Conservation (phyloP, 2,329 filamentous ascomycete genomes). For the Waltergamsia citrina region DNA sequence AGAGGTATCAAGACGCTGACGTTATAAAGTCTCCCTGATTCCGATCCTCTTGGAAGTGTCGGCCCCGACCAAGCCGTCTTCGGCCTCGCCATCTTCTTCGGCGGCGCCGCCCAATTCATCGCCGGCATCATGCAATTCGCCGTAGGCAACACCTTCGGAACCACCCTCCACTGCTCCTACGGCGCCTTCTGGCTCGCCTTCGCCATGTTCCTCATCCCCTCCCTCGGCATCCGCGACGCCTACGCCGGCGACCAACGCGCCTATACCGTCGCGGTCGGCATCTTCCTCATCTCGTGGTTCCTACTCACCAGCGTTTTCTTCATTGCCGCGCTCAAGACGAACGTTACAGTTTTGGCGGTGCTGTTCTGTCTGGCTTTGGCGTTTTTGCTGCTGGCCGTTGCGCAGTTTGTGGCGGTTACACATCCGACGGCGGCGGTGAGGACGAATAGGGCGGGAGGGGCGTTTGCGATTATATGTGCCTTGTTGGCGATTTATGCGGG, state of each 20-base stretch:
- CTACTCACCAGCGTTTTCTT: conserved; percentile 49
- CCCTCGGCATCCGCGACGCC: conserved; percentile 38
- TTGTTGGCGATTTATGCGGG: conserved; percentile 28
- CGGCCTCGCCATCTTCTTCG: conserved; percentile 36
- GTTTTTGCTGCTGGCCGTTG: conserved; percentile 49
- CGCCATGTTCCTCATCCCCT: conserved; percentile 43
- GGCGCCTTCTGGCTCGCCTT: conserved; percentile 54
- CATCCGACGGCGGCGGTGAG: conserved; percentile 26
- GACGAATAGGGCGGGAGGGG: conserved; percentile 32
- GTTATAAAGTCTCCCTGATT: conserved; percentile 23
- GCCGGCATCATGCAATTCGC: conserved; percentile 49
- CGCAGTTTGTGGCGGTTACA: conserved; percentile 36
- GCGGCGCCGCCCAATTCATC: conserved; percentile 57
- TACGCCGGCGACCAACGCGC: conserved; percentile 27
- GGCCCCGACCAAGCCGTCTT: conserved; percentile 25
- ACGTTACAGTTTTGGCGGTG: conserved; percentile 45
- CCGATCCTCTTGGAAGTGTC: conserved; percentile 20
- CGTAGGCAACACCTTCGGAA: conserved; percentile 54
- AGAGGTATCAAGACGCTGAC: too few relatives aligned
- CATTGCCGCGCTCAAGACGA: conserved; percentile 46
- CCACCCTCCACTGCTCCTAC: conserved; percentile 50
- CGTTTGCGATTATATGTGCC: conserved; percentile 24
- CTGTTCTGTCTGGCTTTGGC: conserved; percentile 49
- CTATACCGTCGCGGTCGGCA: conserved; percentile 41
- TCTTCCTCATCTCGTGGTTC: conserved; percentile 51